Percentiles rank a stretch among this genome's conserved stretches.
phyloP scores from a whole-genome alignment of 352 stramenopile species.

The Phytophthora litchii region DNA sequence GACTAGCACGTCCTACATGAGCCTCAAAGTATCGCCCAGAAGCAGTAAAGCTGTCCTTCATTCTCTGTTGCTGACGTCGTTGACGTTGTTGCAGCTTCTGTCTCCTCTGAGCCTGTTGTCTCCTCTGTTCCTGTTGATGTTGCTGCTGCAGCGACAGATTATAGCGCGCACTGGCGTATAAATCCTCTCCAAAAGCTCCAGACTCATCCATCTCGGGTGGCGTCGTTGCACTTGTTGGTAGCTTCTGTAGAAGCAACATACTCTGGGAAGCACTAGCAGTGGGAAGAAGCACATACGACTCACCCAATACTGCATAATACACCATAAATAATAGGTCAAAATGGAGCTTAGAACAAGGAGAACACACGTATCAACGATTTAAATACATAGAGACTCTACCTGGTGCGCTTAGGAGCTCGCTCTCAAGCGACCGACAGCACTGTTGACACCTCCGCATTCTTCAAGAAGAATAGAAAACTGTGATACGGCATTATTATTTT shows the following conservation, averaged over 20 bases:
- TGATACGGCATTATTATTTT: slow-evolving; percentile 15
- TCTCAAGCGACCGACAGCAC: slow-evolving; percentile 44
- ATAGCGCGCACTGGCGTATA: slow-evolving; percentile 50
- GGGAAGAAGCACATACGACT: slow-evolving; percentile 80
- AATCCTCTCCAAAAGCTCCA: slow-evolving; percentile 37
- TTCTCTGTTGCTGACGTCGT: slow-evolving; percentile 31
- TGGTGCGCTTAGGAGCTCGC: slow-evolving; percentile 38
- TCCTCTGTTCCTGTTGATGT: slow-evolving; percentile 39
- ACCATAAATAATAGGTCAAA: slow-evolving; percentile 1
- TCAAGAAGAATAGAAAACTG: slow-evolving; percentile 28
- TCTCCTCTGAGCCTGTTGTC: slow-evolving; percentile 29
- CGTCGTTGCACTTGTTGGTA: slow-evolving; percentile 18
- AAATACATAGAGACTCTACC: slow-evolving; percentile 19
- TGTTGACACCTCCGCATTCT: slow-evolving; percentile 43
- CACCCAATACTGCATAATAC: slow-evolving; percentile 46
- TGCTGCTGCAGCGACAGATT: slow-evolving; percentile 54
- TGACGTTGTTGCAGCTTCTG: slow-evolving; percentile 32
- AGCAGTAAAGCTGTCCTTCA: slow-evolving; percentile 35
- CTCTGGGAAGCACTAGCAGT: slow-evolving; percentile 64
- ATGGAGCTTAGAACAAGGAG: slow-evolving; percentile 4
- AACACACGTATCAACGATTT: background rate
- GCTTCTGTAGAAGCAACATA: slow-evolving; percentile 56
- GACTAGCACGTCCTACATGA: slow-evolving; percentile 25
- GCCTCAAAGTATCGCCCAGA: slow-evolving; percentile 26
- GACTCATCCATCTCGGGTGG: slow-evolving; percentile 39